Base-by-base conservation (phyloP, 2,329 filamentous ascomycete genomes). In the Fusarium sp. region DNA sequence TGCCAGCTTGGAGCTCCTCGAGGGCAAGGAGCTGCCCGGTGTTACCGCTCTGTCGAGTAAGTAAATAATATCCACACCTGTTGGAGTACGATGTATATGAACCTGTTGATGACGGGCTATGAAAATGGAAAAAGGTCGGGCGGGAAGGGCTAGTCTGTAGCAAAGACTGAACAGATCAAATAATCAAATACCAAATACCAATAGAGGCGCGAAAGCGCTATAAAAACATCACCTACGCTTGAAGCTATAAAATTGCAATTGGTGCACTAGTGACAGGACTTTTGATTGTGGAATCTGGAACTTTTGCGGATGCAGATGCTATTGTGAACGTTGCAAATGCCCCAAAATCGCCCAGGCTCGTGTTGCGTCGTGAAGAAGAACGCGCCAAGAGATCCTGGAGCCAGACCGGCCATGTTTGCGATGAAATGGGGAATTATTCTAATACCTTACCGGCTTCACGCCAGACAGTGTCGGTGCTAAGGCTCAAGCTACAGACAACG, bases 11-110 rank as follows among this genome's bases (percentile, higher is more conserved):
- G 96, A 99, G 89, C 87, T 99, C 79, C 91, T 99, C 72, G 96
- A 99, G 90, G 96, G 96, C 84, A 99, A 99, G 90, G 95, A 94
- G 74, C 88, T 99, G 80, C 96, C 96, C 63, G 96, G 96, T 87
- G 95, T 99, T 73, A 87, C 89, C 80, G 95, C 95, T 78, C 91
- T 99, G 82, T 98, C 95, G 84, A 91, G 88, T 84, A 91, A 91
- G 86, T 92, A 86, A 87, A 82, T 75, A 31, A 70, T 66, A 55
- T 71, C 64, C 66, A 63, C 41, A 55, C 31, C 50, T 58, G 52
- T 73, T 65, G 73, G 70, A 68, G 54, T 55, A 75, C 50, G 58
- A 70, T 42, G 60, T 74, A 64, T 42, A 74, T 72, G 72, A 77
- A 66, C 59, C 67, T 71, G 71, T 74, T 77, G 77, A 79, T 73